These are phyloP conservation scores for Candida buenavistaensis DNA, from an alignment of 1,139 yeast species.

Conservation along the genomic window DNA sequence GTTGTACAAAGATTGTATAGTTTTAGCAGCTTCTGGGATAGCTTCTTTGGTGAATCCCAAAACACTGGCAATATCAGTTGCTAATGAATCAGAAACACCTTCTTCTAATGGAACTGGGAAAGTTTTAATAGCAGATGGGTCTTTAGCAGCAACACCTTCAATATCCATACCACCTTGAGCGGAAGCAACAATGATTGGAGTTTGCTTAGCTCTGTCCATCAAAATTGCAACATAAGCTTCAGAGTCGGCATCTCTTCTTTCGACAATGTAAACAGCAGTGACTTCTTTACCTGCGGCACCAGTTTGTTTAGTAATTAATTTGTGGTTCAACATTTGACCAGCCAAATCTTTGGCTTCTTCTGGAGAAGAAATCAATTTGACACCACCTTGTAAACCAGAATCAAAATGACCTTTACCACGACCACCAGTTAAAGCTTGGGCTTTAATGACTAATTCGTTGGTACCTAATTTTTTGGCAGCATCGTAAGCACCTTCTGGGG, in stretches of 20 bases:
- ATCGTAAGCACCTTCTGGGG: conserved; percentile 83
- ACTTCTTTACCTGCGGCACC: conserved; percentile 98
- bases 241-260: conserved; percentile 88
- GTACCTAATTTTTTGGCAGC: conserved; percentile 68
- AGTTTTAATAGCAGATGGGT: conserved; percentile 91
- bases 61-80: conserved; percentile 71
- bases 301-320: conserved; percentile 95
- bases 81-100: conserved; percentile 81
- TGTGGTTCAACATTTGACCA: conserved; percentile 86
- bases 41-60: conserved; percentile 84
- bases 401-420: conserved; percentile 99
- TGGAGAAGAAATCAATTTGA: conserved; percentile 81
- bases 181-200: conserved; percentile 92
- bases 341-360: conserved; percentile 88
- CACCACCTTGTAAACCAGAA: conserved; percentile 96
- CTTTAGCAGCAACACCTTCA: conserved; percentile 94
- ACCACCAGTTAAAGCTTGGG: conserved; percentile 99
- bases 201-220: conserved; percentile 89
- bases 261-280: conserved; percentile 93
- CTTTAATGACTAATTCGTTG: conserved; percentile 89
- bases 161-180: conserved; percentile 99
- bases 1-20: conserved; percentile 83
- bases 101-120: conserved; percentile 74
- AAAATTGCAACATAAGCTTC: conserved; percentile 95
- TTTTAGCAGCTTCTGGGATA: conserved; percentile 81